Evolutionary conservation across 2,329 filamentous ascomycete genomes (phyloP), one percentile per base, ranked within the genome.

Genomic region (Metarhizium robertsii): DNA sequence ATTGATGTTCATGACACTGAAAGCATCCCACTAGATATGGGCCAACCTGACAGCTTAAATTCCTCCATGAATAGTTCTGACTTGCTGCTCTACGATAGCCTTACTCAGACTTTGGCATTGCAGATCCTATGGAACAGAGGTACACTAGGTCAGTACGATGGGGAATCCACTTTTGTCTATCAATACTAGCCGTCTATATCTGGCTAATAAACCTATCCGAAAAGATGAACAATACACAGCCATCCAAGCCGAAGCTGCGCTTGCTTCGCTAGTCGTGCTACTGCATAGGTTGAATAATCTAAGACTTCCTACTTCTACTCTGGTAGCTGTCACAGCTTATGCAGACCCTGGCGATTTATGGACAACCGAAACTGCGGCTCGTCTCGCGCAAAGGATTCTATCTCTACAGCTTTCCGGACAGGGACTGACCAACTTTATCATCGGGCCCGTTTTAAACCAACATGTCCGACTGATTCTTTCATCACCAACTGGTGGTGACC

Each of bases 381-480:
- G 52, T 0, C 52, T 62, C 1, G 72, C 78, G 1, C 43, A 45
- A 0, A 42, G 50, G 2, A 58, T 79, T 1, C 59, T 79, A 4
- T 47, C 62, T 1, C 20, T 59, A 2, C 64, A 69, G 2, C 52
- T 73, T 5, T 14, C 56, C 6, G 32, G 30, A 10, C 53, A 57
- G 0, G 56, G 49, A 14, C 20, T 64, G 53, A 30, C 58, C n/a
- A 29, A 58, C 3, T 78, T 83, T 60, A 71, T 84, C 60, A 71
- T 78, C 18, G 73, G 76, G n/a, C 71, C 76, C 43, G 73, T 90
- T 55, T 78, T 92, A 4, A 74, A 79, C 58, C 71, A 73, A 62
- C 84, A 84, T 63, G 76, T 92, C 52, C 84, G 84, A 42, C 3
- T 48, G 13, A 29, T 30, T 11, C 6, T 48, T 30, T 30, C 45